Percentiles rank a stretch among this genome's conserved stretches.
Conservation (phyloP, 345 rosid genomes). For the Eutrema yunnanense region DNA sequence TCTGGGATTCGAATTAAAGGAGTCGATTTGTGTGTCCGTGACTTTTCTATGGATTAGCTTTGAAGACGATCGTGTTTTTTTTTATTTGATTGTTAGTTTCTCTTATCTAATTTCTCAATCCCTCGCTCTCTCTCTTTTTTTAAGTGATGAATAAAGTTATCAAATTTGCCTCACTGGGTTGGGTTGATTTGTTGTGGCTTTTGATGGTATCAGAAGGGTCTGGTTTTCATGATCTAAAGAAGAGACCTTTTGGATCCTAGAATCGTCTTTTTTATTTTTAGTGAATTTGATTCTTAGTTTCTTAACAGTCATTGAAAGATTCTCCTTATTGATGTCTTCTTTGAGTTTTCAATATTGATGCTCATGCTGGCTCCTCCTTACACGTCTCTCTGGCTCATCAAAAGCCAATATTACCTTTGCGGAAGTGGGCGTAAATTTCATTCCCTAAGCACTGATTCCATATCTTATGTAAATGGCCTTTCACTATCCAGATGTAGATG, state of each 20-base stretch:
- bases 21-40: neutral
- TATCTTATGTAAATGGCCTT: slow-evolving; percentile 26
- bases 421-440: slow-evolving; percentile 11
- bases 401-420: slow-evolving; percentile 13
- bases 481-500: slow-evolving; percentile 16
- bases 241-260: neutral
- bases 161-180: neutral
- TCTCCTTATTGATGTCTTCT: neutral
- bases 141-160: neutral
- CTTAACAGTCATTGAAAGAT: neutral
- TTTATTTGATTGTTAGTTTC: neutral
- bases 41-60: neutral
- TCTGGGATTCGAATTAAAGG: neutral
- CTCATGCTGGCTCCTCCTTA: slow-evolving; percentile 9
- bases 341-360: neutral
- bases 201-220: neutral
- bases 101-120: neutral
- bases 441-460: slow-evolving; percentile 28
- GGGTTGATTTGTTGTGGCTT: neutral
- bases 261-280: neutral
- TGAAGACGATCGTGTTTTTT: neutral
- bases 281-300: neutral
- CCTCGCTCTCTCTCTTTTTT: neutral
- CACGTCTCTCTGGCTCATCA: slow-evolving; percentile 22
- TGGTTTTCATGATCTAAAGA: neutral